phyloP scores from a whole-genome alignment of 148 eudicot genomes.

The Chenopodium berlandieri region DNA sequence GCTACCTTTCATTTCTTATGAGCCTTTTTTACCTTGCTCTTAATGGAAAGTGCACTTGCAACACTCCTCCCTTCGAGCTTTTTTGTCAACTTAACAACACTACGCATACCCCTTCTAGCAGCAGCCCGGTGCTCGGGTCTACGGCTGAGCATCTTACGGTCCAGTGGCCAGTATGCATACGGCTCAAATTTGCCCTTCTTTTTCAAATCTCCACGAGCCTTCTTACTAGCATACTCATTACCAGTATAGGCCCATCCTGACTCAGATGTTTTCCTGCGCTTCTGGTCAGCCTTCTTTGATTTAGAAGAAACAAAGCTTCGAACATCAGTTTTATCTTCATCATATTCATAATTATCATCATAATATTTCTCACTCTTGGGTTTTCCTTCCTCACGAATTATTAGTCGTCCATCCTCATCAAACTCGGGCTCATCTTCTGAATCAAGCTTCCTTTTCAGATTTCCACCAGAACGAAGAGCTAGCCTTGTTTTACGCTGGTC shows the following conservation, averaged over 20 bases:
- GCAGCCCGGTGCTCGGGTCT: constrained; percentile 90
- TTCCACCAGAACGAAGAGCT: constrained; percentile 66
- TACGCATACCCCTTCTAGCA: constrained; percentile 86
- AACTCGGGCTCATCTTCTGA: constrained; percentile 67
- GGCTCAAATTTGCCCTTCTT: constrained; percentile 92
- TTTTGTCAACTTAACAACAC: constrained; percentile 81
- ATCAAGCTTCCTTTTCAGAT: constrained; percentile 44
- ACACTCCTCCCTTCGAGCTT: constrained; percentile 80
- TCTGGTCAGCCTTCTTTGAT: constrained; percentile 41
- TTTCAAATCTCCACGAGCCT: constrained; percentile 86
- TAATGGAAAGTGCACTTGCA: constrained; percentile 54
- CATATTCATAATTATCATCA: constrained; percentile 38
- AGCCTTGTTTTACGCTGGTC: constrained; percentile 75
- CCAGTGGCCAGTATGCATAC: constrained; percentile 97
- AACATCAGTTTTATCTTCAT: constrained; percentile 47
- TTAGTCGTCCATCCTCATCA: constrained; percentile 68
- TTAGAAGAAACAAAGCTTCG: constrained; percentile 39
- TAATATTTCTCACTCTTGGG: constrained; percentile 38
- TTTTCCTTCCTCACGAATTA: constrained; percentile 57
- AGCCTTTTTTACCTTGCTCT: constrained; percentile 36
- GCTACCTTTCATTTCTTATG: constrained; percentile 16
- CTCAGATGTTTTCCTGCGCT: constrained; percentile 62
- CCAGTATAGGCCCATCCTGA: constrained; percentile 91
- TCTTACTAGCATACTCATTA: constrained; percentile 75
- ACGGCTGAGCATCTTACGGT: constrained; percentile 85